Evolutionary conservation across 2,329 filamentous ascomycete species (phyloP).

Genomic region (Pseudogymnoascus sp.): DNA sequence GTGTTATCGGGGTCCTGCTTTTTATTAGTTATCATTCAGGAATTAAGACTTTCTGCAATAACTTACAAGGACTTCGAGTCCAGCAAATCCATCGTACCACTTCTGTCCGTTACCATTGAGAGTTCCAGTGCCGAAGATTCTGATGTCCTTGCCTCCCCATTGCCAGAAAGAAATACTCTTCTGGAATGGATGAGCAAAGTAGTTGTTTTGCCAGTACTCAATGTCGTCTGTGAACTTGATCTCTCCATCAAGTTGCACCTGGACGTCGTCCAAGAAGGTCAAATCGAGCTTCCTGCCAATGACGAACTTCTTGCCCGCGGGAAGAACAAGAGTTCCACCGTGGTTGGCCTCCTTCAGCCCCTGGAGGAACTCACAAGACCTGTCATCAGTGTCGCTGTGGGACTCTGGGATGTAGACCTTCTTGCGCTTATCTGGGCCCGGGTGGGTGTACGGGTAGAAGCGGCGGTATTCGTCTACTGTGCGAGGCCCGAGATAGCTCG

Average conservation of each 20-base stretch:
- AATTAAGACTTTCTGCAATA: not conserved
- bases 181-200: constrained; percentile 44
- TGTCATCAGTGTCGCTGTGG: constrained; percentile 46
- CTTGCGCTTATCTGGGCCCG: constrained; percentile 28
- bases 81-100: constrained; percentile 25
- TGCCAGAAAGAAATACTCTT: constrained; percentile 56
- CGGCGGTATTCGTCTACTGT: constrained; percentile 30
- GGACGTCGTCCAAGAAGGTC: constrained; percentile 50
- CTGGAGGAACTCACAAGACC: constrained; percentile 47
- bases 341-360: constrained; percentile 50
- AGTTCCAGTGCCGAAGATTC: constrained; percentile 48
- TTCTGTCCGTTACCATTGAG: constrained; percentile 21
- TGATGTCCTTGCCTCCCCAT: constrained; percentile 55
- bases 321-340: constrained; percentile 45
- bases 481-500: constrained; percentile 26
- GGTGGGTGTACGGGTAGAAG: constrained; percentile 32
- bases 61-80: constrained; percentile 36
- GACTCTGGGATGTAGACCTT: constrained; percentile 47
- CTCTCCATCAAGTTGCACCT: constrained; percentile 52
- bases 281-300: constrained; percentile 53
- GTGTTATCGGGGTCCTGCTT: constrained; percentile 42
- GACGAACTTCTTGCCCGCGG: constrained; percentile 39
- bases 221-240: constrained; percentile 41
- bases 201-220: constrained; percentile 32
- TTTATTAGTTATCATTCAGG: constrained; percentile 6